Evolutionary conservation across 805 yeast genomes (phyloP), one percentile per base, ranked within the genome.

Genomic region (Cyberlindnera mycetangii): DNA sequence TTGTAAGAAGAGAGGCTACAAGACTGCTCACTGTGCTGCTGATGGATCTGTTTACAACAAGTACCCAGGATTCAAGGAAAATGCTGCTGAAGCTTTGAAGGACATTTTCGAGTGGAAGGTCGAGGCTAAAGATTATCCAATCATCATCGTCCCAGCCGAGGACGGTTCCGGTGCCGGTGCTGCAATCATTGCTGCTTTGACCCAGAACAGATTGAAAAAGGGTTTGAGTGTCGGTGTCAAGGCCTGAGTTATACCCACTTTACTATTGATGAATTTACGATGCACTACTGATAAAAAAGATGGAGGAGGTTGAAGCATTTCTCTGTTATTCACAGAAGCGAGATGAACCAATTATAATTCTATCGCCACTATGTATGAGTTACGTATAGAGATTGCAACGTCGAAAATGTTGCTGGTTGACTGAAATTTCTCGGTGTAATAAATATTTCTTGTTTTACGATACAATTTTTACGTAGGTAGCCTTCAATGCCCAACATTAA

Each of bases 91-190:
- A 62, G 97, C 87, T 47, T 76, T 92, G 64, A 81, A 82, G 67
- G 97, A 89, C 63, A 89, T 92, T 58, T 87, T 88, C 61, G 92
- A 74, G 54, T 92, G 97, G 97, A 62, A 68, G 31, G 67, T 62
- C 49, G 62, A 64, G 39, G 65, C 68, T 42, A 59, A 68, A 38
- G 64, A 66, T 34, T 89, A 89, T 66, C 98, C 98, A 53, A 82
- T 93, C 61, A 69, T 75, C 52, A 81, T 90, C 55, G 87, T 84
- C 32, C 86, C 95, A 47, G 98, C 99, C 53, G 97, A 92, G 71
- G 99, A 93, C 71, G 99, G 99, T 59, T 85, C 88, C 39, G 99
- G 99, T 64, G 99, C 86, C 38, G 99, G 99, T 64, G 99, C 99
- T 45, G 99, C 98, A 41, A 78, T 92, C 59, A 92, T 93, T 69